A percentile compares a stretch with the other conserved stretches of the same genome.
Evolutionary conservation across 257 asterid genomes (phyloP).

Genomic region (Solanum chmielewskii): DNA sequence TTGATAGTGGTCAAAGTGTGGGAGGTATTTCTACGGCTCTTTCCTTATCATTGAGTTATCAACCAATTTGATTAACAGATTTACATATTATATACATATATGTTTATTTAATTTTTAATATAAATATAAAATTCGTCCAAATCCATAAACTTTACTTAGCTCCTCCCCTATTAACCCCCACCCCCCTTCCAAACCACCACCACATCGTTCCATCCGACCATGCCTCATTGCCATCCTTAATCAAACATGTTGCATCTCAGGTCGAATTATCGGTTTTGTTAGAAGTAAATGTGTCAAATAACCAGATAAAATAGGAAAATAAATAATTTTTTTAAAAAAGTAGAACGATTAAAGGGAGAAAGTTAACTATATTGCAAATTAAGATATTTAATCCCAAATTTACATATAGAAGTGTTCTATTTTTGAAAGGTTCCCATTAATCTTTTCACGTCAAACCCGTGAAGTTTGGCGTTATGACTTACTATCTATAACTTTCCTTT

Average conservation of each 20-base stretch:
- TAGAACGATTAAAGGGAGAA: neutral
- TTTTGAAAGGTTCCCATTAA: neutral
- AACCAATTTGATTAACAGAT: too few species aligned
- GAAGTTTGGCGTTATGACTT: neutral
- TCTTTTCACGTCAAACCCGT: neutral
- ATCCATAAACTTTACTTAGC: too few species aligned
- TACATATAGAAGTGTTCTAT: neutral
- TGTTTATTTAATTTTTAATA: too few species aligned
- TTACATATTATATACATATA: too few species aligned
- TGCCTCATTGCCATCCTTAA: neutral
- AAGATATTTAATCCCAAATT: neutral
- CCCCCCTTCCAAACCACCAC: too few species aligned
- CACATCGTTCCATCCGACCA: too few species aligned
- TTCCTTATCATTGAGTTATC: too few species aligned
- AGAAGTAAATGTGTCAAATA: neutral
- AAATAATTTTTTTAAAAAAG: neutral
- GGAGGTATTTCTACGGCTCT: too few species aligned
- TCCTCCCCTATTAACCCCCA: too few species aligned
- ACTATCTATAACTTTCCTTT: neutral
- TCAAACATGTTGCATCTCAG: too few species aligned
- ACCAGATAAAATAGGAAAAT: neutral
- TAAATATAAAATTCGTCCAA: too few species aligned
- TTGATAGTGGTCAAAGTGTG: too few species aligned
- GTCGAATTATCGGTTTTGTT: neutral
- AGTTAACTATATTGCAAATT: neutral